Conservation (phyloP, 2,329 filamentous ascomycete genomes). For the Boeremia exigua region DNA sequence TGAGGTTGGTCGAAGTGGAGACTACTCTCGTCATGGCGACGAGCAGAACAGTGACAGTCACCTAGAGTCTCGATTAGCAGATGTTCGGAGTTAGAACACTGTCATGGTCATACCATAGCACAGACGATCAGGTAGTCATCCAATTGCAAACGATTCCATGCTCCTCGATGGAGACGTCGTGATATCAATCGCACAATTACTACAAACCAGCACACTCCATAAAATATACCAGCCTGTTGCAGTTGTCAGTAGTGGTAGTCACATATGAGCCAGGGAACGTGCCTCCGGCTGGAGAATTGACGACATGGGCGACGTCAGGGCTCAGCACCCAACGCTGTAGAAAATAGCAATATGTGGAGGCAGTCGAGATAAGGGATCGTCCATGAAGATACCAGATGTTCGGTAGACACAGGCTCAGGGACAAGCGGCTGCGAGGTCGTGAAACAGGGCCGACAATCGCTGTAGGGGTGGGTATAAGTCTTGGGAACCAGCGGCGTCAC, state of each 20-base stretch:
- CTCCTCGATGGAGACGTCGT: slow-evolving; percentile 37
- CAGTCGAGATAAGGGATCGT: background rate
- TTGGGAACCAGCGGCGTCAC: slow-evolving; percentile 4
- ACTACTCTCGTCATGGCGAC: slow-evolving; percentile 42
- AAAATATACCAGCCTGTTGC: slow-evolving; percentile 39
- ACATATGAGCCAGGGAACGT: background rate
- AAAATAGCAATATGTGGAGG: background rate
- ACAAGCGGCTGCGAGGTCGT: background rate
- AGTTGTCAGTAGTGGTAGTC: slow-evolving; percentile 2
- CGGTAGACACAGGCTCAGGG: slow-evolving; percentile 2
- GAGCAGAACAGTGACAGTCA: slow-evolving; percentile 43
- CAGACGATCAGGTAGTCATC: slow-evolving; percentile 47
- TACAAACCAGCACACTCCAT: slow-evolving; percentile 43
- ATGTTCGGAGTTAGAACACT: background rate
- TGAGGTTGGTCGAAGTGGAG: slow-evolving; percentile 44
- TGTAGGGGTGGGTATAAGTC: slow-evolving; percentile 4
- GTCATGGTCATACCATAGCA: slow-evolving; percentile 38
- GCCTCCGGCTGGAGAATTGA: slow-evolving; percentile 41
- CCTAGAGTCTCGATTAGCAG: slow-evolving; percentile 23
- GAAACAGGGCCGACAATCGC: slow-evolving; percentile 13
- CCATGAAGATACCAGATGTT: slow-evolving; percentile 5
- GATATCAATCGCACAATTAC: slow-evolving; percentile 38
- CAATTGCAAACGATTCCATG: slow-evolving; percentile 41
- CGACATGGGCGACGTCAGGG: slow-evolving; percentile 22
- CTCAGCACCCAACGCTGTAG: slow-evolving; percentile 11